These are phyloP conservation scores for Neopestalotiopsis sp. DNA, from an alignment of 2,329 filamentous ascomycete genomes.

Conservation along the genomic window DNA sequence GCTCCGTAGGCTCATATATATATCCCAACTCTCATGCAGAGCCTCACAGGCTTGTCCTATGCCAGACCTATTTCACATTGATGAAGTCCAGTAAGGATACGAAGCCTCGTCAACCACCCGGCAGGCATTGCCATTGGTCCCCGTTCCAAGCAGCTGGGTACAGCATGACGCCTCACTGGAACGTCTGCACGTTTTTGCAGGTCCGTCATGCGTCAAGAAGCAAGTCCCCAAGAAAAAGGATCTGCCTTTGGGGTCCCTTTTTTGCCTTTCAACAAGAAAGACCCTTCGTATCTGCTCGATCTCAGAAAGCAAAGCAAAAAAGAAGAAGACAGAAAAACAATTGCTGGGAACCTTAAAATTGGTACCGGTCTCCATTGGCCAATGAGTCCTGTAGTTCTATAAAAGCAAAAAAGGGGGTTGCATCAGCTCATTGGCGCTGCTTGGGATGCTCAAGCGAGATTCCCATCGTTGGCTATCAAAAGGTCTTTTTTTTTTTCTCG, in stretches of 20 bases:
- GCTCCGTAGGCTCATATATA: neutral
- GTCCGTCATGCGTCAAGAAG: neutral
- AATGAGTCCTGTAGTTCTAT: neutral
- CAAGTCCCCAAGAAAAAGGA: neutral
- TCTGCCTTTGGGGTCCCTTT: neutral
- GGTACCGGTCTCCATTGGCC: neutral
- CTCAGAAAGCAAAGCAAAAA: neutral
- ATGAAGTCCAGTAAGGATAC: neutral
- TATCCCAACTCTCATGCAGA: neutral
- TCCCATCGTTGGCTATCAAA: neutral
- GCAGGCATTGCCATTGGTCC: neutral
- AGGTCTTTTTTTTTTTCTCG: too few relatives aligned
- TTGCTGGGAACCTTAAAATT: neutral
- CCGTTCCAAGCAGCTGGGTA: neutral
- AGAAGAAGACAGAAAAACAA: neutral
- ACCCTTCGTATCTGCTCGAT: neutral
- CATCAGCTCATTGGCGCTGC: neutral
- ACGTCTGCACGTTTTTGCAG: neutral
- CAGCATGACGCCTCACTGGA: neutral
- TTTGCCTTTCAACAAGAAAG: too few relatives aligned
- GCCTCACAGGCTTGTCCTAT: neutral
- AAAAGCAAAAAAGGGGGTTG: slow-evolving; percentile 1
- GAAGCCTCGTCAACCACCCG: neutral
- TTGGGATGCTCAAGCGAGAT: neutral
- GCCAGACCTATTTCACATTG: neutral